These are phyloP conservation scores for Pythium oligandrum DNA, from an alignment of 352 stramenopile genomes.

Conservation along the genomic window DNA sequence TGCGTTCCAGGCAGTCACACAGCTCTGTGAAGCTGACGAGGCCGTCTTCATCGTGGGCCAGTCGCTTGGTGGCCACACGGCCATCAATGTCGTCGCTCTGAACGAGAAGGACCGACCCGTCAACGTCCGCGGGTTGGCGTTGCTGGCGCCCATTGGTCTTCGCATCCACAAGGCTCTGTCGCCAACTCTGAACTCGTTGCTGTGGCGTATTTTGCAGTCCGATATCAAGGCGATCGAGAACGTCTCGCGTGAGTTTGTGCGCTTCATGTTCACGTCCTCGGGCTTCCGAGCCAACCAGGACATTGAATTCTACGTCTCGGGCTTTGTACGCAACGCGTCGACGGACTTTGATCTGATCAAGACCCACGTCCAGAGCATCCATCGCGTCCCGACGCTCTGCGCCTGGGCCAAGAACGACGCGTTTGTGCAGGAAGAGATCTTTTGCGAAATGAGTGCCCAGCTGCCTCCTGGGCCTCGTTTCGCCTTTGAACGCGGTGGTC, in stretches of 20 bases:
- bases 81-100: slow-evolving; percentile 19
- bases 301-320: slow-evolving; percentile 16
- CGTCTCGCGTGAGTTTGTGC: slow-evolving; percentile 5
- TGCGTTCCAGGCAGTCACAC: slow-evolving; percentile 19
- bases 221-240: slow-evolving; percentile 11
- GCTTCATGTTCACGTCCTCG: slow-evolving; percentile 17
- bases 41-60: slow-evolving; percentile 24
- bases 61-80: slow-evolving; percentile 28
- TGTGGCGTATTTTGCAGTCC: slow-evolving; percentile 13
- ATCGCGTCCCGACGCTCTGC: slow-evolving; percentile 30
- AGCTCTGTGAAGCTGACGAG: slow-evolving; percentile 15
- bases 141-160: slow-evolving; percentile 27
- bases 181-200: slow-evolving; percentile 8
- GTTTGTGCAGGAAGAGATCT: slow-evolving; percentile 30
- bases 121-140: slow-evolving; percentile 14
- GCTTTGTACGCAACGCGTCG: slow-evolving; percentile 25
- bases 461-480: slow-evolving; percentile 25
- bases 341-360: slow-evolving; percentile 31
- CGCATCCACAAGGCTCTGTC: slow-evolving; percentile 30
- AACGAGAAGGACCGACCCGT: slow-evolving; percentile 14
- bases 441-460: slow-evolving; percentile 18
- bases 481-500: slow-evolving; percentile 29
- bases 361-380: slow-evolving; percentile 16
- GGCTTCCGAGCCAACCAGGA: slow-evolving; percentile 10
- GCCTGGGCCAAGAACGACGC: slow-evolving; percentile 27